A percentile compares a stretch with the other conserved stretches of the same genome.
Evolutionary conservation across 495 filamentous ascomycete species (phyloP).

Genomic region (Podospora appendiculata): DNA sequence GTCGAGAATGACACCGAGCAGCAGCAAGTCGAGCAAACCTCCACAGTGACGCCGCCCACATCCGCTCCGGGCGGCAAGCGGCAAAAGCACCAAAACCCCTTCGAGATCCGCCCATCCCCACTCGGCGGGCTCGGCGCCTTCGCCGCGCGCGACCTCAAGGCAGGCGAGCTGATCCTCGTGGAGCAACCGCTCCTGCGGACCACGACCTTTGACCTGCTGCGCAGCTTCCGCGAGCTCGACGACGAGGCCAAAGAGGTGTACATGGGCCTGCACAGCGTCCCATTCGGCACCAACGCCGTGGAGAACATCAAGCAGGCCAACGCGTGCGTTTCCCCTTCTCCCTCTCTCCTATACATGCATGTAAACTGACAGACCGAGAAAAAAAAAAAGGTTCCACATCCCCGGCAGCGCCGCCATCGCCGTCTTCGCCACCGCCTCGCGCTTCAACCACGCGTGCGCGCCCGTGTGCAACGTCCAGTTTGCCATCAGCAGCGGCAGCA

Average conservation of each 20-base stretch:
- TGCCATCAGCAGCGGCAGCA: too few species aligned
- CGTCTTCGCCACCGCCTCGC: constrained; percentile 19
- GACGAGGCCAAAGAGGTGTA: constrained; percentile 3
- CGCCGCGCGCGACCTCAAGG: constrained; percentile 15
- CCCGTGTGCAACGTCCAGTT: constrained; percentile 15
- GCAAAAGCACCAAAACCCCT: constrained; percentile 1
- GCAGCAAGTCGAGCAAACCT: background rate
- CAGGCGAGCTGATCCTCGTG: constrained; percentile 16
- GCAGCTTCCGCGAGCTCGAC: constrained; percentile 9
- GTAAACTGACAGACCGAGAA: too few species aligned
- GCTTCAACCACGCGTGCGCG: constrained; percentile 31
- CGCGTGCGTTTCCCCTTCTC: constrained; percentile 16
- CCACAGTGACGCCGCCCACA: background rate
- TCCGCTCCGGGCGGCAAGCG: background rate
- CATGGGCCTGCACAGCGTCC: constrained; percentile 7
- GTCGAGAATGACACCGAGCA: background rate
- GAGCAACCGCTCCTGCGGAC: constrained; percentile 19
- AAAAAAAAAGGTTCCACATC: too few species aligned
- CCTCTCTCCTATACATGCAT: background rate
- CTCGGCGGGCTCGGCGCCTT: constrained; percentile 25
- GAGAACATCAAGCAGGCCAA: constrained; percentile 18
- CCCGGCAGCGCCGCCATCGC: constrained; percentile 5
- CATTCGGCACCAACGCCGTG: constrained; percentile 7
- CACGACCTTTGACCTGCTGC: constrained; percentile 1
- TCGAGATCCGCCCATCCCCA: constrained; percentile 16